Evolutionary conservation across 2,329 filamentous ascomycete species (phyloP), one percentile per base, ranked within the genome.

Genomic region (Calonectria fujianensis): DNA sequence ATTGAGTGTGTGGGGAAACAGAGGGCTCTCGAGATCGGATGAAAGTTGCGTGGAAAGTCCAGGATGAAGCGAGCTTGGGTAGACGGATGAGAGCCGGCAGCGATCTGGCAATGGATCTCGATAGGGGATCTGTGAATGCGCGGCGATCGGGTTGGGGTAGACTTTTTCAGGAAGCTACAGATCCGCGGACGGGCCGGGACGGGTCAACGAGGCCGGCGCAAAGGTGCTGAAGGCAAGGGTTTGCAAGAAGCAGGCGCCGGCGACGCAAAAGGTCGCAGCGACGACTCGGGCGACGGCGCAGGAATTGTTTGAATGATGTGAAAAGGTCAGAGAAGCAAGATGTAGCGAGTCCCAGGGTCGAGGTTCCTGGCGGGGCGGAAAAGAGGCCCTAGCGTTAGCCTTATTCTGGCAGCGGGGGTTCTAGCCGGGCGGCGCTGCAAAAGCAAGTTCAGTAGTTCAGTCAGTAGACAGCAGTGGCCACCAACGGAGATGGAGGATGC

Each of bases 381-480:
- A 18, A 50, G 45, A 50, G 61, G 61, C 61, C 61, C 41, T 65
- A 65, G 61, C 61, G 61, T 65, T 65, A 32, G 61, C 61, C 39
- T 65, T 65, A 50, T 37, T 27, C 13, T 65, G 61, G 57, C 57
- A 24, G 57, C 57, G 35, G 57, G 51, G 57, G 16, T 31, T 27
- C 57, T 29, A 41, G 57, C 57, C 57, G 57, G 54, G 39, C 37
- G 57, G 61, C 41, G 61, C 50, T 65, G 57, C 35, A 65, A 50
- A 65, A 65, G 61, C 61, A 65, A 65, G 39, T 65, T 27, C 61
- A 50, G 24, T 27, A 18, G 39, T 48, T 48, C n/a, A 48, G 45
- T 48, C 18, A 45, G 41, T 45, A 7, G 41, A 20, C 37, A 13
- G 37, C 45, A 48, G 45, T 24, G 39, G n/a, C 20, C 10, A 11